These are phyloP conservation scores for Phytophthora sojae DNA, from an alignment of 352 stramenopile species.

Conservation along the genomic window DNA sequence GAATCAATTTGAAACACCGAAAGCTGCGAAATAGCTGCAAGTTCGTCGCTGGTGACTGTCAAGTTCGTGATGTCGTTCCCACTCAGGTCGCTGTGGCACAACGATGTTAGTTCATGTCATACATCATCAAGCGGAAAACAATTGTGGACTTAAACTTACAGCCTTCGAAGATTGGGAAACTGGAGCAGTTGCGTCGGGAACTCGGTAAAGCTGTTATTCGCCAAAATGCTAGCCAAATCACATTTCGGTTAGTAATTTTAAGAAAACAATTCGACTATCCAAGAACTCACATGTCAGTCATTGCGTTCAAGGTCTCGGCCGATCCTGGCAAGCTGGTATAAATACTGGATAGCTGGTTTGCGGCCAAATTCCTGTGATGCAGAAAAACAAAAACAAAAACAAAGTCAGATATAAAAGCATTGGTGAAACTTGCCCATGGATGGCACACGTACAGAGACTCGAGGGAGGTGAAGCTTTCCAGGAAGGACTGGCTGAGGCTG, in stretches of 20 bases:
- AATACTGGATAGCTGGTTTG: conserved; percentile 47
- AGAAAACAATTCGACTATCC: too few relatives aligned
- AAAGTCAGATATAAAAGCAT: not conserved
- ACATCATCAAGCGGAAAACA: not conserved
- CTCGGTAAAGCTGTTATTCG: conserved; percentile 50
- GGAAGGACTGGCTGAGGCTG: conserved; percentile 36
- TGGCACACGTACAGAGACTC: conserved; percentile 31
- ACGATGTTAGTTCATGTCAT: not conserved
- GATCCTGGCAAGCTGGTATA: conserved; percentile 35
- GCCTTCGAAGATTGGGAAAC: conserved; percentile 47
- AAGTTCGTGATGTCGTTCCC: conserved; percentile 54
- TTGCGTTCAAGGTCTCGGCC: conserved; percentile 27
- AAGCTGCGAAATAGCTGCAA: conserved; percentile 44
- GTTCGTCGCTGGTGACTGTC: conserved; percentile 44
- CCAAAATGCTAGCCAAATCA: conserved; percentile 42
- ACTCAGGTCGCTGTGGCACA: conserved; percentile 42
- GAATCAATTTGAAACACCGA: conserved; percentile 39
- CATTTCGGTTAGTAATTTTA: not conserved
- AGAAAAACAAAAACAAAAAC: not conserved
- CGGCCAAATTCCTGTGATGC: conserved; percentile 33
- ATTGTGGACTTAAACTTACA: conserved; percentile 37
- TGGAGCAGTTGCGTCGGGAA: conserved; percentile 53
- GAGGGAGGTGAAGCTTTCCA: conserved; percentile 42
- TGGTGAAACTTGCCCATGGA: not conserved
- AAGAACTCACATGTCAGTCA: conserved; percentile 38